Conservation (phyloP, 805 yeast species). For the Starmerella asiatica region DNA sequence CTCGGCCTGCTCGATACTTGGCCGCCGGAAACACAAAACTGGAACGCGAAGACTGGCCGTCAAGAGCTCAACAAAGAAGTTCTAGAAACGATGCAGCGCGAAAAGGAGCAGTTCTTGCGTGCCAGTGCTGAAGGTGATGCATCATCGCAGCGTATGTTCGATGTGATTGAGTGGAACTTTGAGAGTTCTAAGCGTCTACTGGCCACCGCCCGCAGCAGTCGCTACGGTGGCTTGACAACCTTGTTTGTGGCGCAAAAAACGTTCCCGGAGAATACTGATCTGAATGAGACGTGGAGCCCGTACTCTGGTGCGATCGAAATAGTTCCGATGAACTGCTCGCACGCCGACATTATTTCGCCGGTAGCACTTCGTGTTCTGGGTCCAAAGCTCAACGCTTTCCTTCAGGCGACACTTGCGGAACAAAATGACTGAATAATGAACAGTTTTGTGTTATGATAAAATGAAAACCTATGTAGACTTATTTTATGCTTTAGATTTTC, state of each 20-base stretch:
- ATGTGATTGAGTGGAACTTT: slow-evolving; percentile 10
- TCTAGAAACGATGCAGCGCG: slow-evolving; percentile 13
- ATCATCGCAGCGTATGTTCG: slow-evolving; percentile 6
- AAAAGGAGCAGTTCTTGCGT: slow-evolving; percentile 9
- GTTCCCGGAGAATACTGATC: slow-evolving; percentile 8
- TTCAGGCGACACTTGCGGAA: not conserved
- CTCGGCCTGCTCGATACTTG: slow-evolving; percentile 15
- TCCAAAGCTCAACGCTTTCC: slow-evolving; percentile 6
- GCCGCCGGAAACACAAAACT: slow-evolving; percentile 17
- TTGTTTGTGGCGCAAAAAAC: slow-evolving; percentile 12
- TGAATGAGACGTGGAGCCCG: slow-evolving; percentile 8
- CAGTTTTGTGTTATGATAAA: not conserved
- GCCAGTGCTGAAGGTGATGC: slow-evolving; percentile 4
- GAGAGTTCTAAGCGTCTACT: slow-evolving; percentile 12
- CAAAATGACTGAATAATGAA: not conserved
- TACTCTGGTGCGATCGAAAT: slow-evolving; percentile 3
- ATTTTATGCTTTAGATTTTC: too few relatives aligned
- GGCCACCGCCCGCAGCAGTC: slow-evolving; percentile 10
- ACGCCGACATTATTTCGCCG: slow-evolving; percentile 13
- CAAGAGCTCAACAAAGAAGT: slow-evolving; percentile 12
- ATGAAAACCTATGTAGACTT: too few relatives aligned
- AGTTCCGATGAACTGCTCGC: slow-evolving; percentile 7
- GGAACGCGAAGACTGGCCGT: slow-evolving; percentile 9
- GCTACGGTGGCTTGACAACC: slow-evolving; percentile 5
- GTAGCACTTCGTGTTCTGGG: slow-evolving; percentile 6